Evolutionary conservation across 257 asterid genomes (phyloP), one percentile per base, ranked within the genome.

Genomic region (Lantana camara): DNA sequence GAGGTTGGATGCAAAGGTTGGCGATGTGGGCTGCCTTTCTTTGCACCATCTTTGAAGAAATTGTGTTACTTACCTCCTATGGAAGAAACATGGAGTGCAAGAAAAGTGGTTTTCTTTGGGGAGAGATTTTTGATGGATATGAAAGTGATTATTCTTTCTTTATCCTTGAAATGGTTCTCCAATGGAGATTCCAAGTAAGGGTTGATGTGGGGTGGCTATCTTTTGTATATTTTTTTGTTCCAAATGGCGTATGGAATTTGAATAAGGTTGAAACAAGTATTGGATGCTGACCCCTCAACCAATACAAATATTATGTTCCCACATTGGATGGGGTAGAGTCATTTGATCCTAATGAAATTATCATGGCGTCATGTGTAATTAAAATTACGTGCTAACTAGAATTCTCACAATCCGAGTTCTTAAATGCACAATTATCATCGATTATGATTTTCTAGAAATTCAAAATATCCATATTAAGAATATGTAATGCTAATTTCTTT

Each of bases 31-130:
- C 48, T 16, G 71, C 73, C 78, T 85, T 90, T 76, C 87, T 82
- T 63, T 90, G 97, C 72, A 90, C 97, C 97, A 87, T 90, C 52
- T 71, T 75, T 60, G 72, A 53, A 80, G 78, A 57, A 77, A 80
- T 62, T 51, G 15, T 44, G 7, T 4, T 4, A 35, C 40, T 4
- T 27, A 1, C 9, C 9, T 7, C 34, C 53, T 41, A 66, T 34
- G 57, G 65, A 16, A 54, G 56, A 69, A 76, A 30, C 77, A 73
- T 60, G 49, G 68, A 48, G 38, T 24, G 64, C 58, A 74, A 57
- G 75, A 16, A 74, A 75, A 64, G 66, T 27, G 68, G 75, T 37
- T 62, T 30, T 68, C 60, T 67, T 54, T 63, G 11, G 72, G 68
- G 47, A 60, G 20, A 17, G 32, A 27, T n/a, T 30, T 68, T 42